Evolutionary conservation across 1,139 yeast species (phyloP), one percentile per base, ranked within the genome.

Genomic region (Pichia sp.): DNA sequence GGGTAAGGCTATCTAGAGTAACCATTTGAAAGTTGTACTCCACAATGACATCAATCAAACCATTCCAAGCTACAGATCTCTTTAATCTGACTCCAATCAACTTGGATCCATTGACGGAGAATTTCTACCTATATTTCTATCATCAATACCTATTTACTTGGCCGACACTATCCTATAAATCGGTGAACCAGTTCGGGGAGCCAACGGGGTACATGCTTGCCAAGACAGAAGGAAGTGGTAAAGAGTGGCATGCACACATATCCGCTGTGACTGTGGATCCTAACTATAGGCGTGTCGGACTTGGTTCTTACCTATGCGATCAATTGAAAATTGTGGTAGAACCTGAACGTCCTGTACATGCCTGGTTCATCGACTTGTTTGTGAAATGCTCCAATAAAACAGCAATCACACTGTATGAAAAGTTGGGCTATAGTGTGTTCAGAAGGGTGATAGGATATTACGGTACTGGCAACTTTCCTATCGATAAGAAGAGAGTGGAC

Each of bases 241-340:
- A 78, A 54, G 95, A 91, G 61, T 93, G 97, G 96, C 99, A 95
- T 67, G 83, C 96, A 0, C 99, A 95, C 70, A 91, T 95, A 55
- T 91, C 98, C 0, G 99, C 99, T 0, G 97, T 95, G 2, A 91
- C 99, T 0, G 87, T 95, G 0, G 87, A 87, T 58, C 85, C 88
- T 30, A 84, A 83, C 53, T 92, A 87, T 66, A 75, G 99, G 57
- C 75, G 99, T 57, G 77, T 93, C 24, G 96, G 96, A 2, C 74
- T 92, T 50, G 99, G 97, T 0, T 83, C 87, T 2, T 79, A 79
- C 57, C 75, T 92, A 55, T 92, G 97, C 66, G 74, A 79, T 46
- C 82, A 88, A 60, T 73, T 95, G 47, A 93, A 87, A 63, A 77
- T 81, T 51, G 78, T 86, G 52, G 87, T 96, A 1, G 87, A 85